Base-by-base conservation (phyloP, 805 yeast genomes). In the Huiozyma naganishii region DNA sequence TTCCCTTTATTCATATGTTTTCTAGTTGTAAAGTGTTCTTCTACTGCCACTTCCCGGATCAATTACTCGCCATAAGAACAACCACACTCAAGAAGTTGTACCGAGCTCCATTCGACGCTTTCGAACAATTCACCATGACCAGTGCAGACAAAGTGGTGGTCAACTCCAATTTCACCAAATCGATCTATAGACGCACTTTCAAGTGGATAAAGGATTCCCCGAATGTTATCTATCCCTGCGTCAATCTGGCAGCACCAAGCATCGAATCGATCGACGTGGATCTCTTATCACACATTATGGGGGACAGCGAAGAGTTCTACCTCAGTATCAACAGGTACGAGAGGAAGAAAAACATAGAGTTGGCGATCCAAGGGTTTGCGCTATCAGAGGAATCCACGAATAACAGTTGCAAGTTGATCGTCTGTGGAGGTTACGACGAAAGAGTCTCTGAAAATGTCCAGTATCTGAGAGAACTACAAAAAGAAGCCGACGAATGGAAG, bases 31-130 rank as follows among this genome's bases (percentile, higher is more conserved):
- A 76, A 41, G 72, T 84, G 3, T 64, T 92, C 41, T 92, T 90
- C 58, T 92, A 92, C 62, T 89, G 98, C 56, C 99, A 92, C 67
- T 90, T 90, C 62, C 98, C 99, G 0, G 99, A 92, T 62, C 82
- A 83, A 57, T 68, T 82, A 40, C 66, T 90, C 37, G 81, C 95
- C 0, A 66, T 68, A 13, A 80, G 80, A 42, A 67, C 72, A 3
- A 67, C 80, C 2, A 28, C 71, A 1, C 28, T 82, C 7, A 80
- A 87, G 53, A 67, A 64, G 47, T 41, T 83, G 0, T 92, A 92
- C 63, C 70, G 99, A 48, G 42, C 73, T 4, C 92, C 95, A 1
- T 90, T 92, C 62, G 95, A 92, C 61, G 51, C 66, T n/a, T 64
- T 83, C 23, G 99, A 92, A 64, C 87, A 85, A 52, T 70, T 83